Evolutionary conservation across 2,329 filamentous ascomycete species (phyloP).

Genomic region (Aphanocladium album): DNA sequence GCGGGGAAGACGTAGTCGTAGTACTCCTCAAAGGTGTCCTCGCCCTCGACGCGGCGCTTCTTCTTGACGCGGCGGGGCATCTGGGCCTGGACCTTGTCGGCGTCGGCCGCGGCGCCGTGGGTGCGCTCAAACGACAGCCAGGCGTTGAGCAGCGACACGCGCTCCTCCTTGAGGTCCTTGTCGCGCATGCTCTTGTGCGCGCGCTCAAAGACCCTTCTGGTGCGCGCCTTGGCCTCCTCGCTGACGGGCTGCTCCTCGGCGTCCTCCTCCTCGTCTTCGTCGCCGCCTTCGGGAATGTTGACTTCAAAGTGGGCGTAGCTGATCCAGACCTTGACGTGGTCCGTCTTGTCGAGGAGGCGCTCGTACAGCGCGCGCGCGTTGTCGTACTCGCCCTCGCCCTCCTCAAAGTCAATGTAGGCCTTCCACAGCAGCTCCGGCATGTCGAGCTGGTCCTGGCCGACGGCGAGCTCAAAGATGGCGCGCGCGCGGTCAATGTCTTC

Average conservation of each 20-base stretch:
- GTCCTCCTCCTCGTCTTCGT: conserved; percentile 49
- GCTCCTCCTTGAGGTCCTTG: conserved; percentile 85
- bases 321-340: conserved; percentile 99
- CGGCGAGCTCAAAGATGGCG: conserved; percentile 87
- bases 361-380: conserved; percentile 80
- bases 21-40: conserved; percentile 79
- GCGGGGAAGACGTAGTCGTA: conserved; percentile 96
- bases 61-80: conserved; percentile 95
- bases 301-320: conserved; percentile 98
- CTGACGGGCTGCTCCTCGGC: conserved; percentile 63
- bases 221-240: conserved; percentile 77
- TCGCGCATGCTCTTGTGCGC: conserved; percentile 86
- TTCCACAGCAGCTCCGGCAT: conserved; percentile 99
- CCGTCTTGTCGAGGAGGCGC: conserved; percentile 86
- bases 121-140: conserved; percentile 90
- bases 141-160: conserved; percentile 84
- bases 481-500: conserved; percentile 85
- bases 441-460: conserved; percentile 76
- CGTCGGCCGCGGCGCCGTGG: conserved; percentile 69
- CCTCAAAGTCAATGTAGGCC: conserved; percentile 97
- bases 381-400: conserved; percentile 89
- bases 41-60: conserved; percentile 83
- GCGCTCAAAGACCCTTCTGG: conserved; percentile 77
- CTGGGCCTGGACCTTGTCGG: conserved; percentile 80
- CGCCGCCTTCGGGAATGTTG: conserved; percentile 75